Conservation (phyloP, 164 flowering plant species). For the Umbilicus rupestris region DNA sequence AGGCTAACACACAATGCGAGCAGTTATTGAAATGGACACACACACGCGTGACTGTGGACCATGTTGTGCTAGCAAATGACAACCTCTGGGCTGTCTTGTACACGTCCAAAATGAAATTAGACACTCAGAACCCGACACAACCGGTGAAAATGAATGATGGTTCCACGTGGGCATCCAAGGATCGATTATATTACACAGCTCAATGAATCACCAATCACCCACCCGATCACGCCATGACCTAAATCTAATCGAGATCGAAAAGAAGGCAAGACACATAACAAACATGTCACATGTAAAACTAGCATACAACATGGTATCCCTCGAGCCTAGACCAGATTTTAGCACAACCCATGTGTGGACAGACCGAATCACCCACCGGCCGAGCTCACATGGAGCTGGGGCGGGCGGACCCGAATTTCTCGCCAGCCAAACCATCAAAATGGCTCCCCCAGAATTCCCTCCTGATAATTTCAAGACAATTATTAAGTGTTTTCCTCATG, state of each 20-base stretch:
- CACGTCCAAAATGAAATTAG: no score
- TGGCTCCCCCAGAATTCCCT: neutral
- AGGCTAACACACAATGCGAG: neutral
- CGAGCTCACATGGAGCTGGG: neutral
- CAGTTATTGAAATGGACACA: slow-evolving; percentile 1
- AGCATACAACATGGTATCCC: neutral
- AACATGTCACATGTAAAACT: neutral
- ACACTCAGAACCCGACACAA: no score
- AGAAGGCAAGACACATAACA: neutral
- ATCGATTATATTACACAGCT: no score
- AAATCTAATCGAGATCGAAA: neutral
- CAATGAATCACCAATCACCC: no score
- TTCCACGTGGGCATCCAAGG: neutral
- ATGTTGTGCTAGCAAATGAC: no score
- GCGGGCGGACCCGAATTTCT: neutral
- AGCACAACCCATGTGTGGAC: neutral
- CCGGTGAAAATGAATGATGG: neutral
- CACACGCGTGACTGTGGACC: slow-evolving; percentile 1
- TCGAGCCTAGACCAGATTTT: neutral
- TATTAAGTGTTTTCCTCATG: neutral
- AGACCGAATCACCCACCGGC: neutral
- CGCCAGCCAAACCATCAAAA: neutral
- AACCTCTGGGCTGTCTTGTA: neutral
- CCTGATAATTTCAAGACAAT: neutral
- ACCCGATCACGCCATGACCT: no score